Conservation (phyloP, 257 asterid species). For the Solanum raphanifolium region DNA sequence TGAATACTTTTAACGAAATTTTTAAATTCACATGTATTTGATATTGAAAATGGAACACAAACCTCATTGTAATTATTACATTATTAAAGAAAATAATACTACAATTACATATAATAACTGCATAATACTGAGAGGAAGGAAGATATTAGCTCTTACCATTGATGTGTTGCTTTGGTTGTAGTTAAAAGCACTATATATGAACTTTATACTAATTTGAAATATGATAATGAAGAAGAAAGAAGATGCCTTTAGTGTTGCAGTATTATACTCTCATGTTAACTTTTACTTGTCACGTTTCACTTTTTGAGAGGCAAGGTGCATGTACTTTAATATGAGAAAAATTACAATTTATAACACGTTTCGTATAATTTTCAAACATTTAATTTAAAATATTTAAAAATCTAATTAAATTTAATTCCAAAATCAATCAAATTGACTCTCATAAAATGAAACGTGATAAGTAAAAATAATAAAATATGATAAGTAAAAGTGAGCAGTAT, state of each 20-base stretch:
- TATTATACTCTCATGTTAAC: not conserved
- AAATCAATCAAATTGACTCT: too few species aligned
- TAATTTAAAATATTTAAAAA: too few species aligned
- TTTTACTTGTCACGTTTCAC: too few species aligned
- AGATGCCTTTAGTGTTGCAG: not conserved
- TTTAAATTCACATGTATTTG: too few species aligned
- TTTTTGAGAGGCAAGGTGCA: rapidly evolving
- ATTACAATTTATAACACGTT: too few species aligned
- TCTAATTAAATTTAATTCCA: too few species aligned
- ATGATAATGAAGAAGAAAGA: not conserved
- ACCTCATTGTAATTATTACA: not conserved
- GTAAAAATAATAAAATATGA: too few species aligned
- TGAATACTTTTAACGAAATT: too few species aligned
- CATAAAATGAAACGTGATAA: too few species aligned
- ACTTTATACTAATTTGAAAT: not conserved
- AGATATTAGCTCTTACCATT: not conserved
- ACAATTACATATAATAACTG: not conserved
- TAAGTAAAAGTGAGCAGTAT: too few species aligned
- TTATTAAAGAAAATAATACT: not conserved
- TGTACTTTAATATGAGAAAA: too few species aligned
- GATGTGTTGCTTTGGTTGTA: not conserved
- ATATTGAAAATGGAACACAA: not conserved
- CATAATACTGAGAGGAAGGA: not conserved
- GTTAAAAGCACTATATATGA: not conserved
- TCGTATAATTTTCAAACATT: rapidly evolving